A percentile compares a stretch with the other conserved stretches of the same genome.
Conservation (phyloP, 306 rosid genomes). For the Ormosia emarginata region DNA sequence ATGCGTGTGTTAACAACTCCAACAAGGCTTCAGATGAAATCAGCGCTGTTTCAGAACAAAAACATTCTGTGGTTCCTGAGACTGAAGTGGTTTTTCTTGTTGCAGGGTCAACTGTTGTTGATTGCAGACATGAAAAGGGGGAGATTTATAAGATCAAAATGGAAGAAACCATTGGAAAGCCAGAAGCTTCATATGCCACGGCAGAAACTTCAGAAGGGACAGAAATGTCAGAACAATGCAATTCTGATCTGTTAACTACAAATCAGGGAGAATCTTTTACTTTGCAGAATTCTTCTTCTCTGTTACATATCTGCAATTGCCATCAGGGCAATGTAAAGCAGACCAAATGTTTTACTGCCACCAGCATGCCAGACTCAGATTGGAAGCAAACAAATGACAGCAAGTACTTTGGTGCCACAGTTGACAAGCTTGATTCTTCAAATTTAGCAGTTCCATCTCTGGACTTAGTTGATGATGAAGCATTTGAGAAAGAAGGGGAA, state of each 20-base stretch:
- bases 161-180: constrained; percentile 24
- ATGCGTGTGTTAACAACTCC: constrained; percentile 5
- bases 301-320: constrained; percentile 7
- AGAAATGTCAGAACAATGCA: constrained; percentile 23
- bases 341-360: constrained; percentile 4
- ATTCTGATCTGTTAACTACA: constrained; percentile 1
- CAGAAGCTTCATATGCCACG: constrained; percentile 26
- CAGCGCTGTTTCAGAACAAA: constrained; percentile 14
- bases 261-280: constrained; percentile 25
- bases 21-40: constrained; percentile 34
- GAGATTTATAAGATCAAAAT: background rate
- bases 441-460: constrained; percentile 27
- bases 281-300: constrained; percentile 17
- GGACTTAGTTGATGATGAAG: constrained; percentile 31
- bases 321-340: constrained; percentile 8
- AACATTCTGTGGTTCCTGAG: constrained; percentile 24
- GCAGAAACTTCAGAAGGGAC: constrained; percentile 5
- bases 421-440: constrained; percentile 30
- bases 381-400: constrained; percentile 17
- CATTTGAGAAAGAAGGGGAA: constrained; percentile 21
- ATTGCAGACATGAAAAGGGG: constrained; percentile 19
- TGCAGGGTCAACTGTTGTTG: constrained; percentile 5
- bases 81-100: constrained; percentile 8
- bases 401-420: constrained; percentile 3
- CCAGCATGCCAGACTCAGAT: constrained; percentile 21